Conservation (phyloP, 2,329 filamentous ascomycete genomes). For the Byssochlamys sp. region DNA sequence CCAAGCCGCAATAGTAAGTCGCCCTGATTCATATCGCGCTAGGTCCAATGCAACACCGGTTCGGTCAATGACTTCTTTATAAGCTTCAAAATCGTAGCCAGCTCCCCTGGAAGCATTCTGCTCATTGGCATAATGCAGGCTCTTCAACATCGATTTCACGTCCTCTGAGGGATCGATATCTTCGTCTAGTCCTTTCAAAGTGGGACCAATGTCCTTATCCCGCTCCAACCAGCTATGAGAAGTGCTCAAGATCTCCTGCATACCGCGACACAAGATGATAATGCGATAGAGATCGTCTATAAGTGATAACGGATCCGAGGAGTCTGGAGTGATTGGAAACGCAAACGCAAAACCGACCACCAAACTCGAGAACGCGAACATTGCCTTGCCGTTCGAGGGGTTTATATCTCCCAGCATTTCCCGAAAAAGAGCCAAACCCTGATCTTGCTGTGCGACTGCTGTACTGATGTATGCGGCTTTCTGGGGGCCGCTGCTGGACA, state of each 20-base stretch:
- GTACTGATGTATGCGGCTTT: conserved; percentile 23
- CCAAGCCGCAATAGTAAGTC: conserved; percentile 37
- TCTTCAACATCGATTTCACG: conserved; percentile 10
- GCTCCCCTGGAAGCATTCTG: conserved; percentile 11
- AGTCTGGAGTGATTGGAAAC: conserved; percentile 19
- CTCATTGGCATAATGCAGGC: conserved; percentile 20
- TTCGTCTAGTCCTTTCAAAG: conserved; percentile 17
- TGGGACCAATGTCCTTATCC: conserved; percentile 18
- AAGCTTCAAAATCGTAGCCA: conserved; percentile 15
- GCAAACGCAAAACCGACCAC: conserved; percentile 32
- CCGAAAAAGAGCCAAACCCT: conserved; percentile 26
- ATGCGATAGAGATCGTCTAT: conserved; percentile 27
- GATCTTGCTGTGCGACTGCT: conserved; percentile 27
- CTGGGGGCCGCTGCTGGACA: conserved; percentile 16
- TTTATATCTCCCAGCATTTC: conserved; percentile 23
- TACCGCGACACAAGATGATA: conserved; percentile 24
- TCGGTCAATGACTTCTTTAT: conserved; percentile 17
- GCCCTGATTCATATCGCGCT: conserved; percentile 36
- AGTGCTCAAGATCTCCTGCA: conserved; percentile 23
- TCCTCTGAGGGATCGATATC: conserved; percentile 14
- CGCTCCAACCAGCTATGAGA: conserved; percentile 13
- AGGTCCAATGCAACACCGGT: conserved; percentile 18
- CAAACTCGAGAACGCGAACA: conserved; percentile 30
- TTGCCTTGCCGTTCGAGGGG: conserved; percentile 28
- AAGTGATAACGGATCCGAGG: conserved; percentile 17